Evolutionary conservation across 345 rosid genomes (phyloP).

Genomic region (Carallia pectinifolia): DNA sequence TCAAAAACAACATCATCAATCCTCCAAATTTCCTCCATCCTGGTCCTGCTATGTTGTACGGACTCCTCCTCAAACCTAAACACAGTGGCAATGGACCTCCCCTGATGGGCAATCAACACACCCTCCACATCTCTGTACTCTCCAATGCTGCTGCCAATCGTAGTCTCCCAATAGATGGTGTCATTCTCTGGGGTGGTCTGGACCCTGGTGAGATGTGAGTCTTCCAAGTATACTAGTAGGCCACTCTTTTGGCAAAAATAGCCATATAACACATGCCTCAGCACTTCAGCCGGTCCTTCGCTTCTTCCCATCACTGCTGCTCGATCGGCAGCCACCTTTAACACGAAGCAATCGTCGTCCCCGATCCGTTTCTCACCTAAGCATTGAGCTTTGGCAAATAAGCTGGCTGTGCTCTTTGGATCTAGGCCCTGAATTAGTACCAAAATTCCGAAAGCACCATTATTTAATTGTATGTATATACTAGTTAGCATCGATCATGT

Average conservation of each 20-base stretch:
- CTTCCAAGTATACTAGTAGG: conserved; percentile 72
- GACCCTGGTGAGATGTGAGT: conserved; percentile 85
- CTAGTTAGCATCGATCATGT: neutral
- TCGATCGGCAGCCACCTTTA: conserved; percentile 82
- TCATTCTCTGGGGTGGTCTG: conserved; percentile 58
- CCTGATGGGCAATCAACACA: conserved; percentile 69
- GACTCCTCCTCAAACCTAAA: conserved; percentile 78
- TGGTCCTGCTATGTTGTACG: conserved; percentile 67
- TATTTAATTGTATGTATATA: neutral
- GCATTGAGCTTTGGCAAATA: conserved; percentile 79
- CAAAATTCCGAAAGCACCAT: neutral
- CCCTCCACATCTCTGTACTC: conserved; percentile 92
- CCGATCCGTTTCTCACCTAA: conserved; percentile 82
- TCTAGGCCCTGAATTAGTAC: conserved; percentile 65
- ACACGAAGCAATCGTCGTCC: conserved; percentile 81
- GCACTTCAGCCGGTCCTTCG: conserved; percentile 86
- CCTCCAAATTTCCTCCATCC: conserved; percentile 91
- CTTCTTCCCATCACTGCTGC: conserved; percentile 69
- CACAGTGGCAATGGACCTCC: conserved; percentile 83
- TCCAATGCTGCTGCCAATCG: conserved; percentile 80
- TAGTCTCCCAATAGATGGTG: conserved; percentile 85
- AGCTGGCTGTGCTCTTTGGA: conserved; percentile 77
- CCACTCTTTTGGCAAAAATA: conserved; percentile 95
- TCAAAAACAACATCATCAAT: conserved; percentile 91
- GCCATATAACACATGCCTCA: conserved; percentile 89